Base-by-base conservation (phyloP, 768 basidiomycete species). In the Panaeolus cyanescens region DNA sequence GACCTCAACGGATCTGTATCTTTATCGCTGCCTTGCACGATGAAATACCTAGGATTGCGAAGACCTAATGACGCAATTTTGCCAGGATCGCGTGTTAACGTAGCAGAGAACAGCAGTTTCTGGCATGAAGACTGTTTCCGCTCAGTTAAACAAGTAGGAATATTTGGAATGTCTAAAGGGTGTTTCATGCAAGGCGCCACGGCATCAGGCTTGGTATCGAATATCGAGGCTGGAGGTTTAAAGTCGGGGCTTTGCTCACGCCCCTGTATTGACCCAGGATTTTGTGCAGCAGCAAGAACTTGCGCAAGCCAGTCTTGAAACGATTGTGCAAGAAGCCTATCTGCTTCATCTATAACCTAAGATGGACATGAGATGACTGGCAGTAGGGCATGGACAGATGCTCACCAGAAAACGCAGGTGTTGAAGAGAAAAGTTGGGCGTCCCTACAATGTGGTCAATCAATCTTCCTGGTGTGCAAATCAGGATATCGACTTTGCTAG, bases 341-440 rank as follows among this genome's bases (percentile, higher is more conserved):
- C 97, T 0, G 97, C 97, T 76, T 99, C 97, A 72, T 99, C 97
- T 59, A 99, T 93, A 30, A 99, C 89, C 95, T 96, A 60, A 9
- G 37, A 59, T 12, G 22, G 9, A 53, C 53, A n/a, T n/a, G n/a
- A 15, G 19, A 55, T 28, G 13, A 9, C 33, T 39, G 34, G 25
- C 33, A 13, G 9, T 54, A n/a, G 59, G 7, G 25, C 17, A 36
- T 9, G 28, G 22, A 54, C 36, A 31, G 5, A 15, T 31, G 78
- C 89, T 28, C 69, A 94, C 96, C 62, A 99, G 78, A 74, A 95
- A 99, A n/a, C 96, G 89, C 6, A 99, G 82, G 73, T 99, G 95
- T 68, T 97, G 95, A 31, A 99, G 75, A 1, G 93, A 90, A 72
- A 98, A 97, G 64, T 95, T 94, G 0, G 85, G 87, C 0, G 97